Percentiles rank a stretch among this genome's conserved stretches.
These are phyloP conservation scores for Eucalyptus shirleyi DNA, from an alignment of 345 rosid species.

Conservation along the genomic window DNA sequence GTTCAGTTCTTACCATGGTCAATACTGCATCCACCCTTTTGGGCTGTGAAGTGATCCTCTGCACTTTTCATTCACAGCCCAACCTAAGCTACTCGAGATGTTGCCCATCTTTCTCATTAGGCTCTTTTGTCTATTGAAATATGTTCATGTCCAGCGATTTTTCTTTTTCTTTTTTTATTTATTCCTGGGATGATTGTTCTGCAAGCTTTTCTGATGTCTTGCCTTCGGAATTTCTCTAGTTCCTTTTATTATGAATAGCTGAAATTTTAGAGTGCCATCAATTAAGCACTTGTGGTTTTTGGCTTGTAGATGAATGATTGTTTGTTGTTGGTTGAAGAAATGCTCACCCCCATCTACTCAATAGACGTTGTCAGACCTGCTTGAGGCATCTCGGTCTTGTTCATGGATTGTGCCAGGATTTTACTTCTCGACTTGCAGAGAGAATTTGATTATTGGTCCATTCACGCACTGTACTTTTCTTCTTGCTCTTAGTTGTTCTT, in stretches of 20 bases:
- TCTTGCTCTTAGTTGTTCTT: neutral
- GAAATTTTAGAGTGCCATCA: neutral
- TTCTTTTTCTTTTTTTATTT: neutral
- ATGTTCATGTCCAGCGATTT: neutral
- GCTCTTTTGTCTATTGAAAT: neutral
- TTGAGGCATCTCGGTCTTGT: neutral
- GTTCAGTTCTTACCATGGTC: neutral
- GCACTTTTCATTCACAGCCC: neutral
- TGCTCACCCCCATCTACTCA: neutral
- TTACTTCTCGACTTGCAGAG: neutral
- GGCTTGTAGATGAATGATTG: constrained; percentile 61
- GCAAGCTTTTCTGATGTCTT: neutral
- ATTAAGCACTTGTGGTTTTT: neutral
- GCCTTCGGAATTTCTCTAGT: neutral
- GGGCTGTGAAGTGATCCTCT: neutral
- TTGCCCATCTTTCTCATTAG: neutral
- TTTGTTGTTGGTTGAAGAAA: constrained; percentile 5
- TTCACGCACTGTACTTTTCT: neutral
- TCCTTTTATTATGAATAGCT: neutral
- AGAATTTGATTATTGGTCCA: neutral
- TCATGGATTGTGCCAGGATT: neutral
- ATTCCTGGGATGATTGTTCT: neutral
- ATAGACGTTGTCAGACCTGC: neutral
- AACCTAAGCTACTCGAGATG: neutral
- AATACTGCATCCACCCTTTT: neutral